A percentile compares a stretch with the other conserved stretches of the same genome.
Conservation (phyloP, 1,284 basidiomycete species). For the Sanguinoderma infundibulare region DNA sequence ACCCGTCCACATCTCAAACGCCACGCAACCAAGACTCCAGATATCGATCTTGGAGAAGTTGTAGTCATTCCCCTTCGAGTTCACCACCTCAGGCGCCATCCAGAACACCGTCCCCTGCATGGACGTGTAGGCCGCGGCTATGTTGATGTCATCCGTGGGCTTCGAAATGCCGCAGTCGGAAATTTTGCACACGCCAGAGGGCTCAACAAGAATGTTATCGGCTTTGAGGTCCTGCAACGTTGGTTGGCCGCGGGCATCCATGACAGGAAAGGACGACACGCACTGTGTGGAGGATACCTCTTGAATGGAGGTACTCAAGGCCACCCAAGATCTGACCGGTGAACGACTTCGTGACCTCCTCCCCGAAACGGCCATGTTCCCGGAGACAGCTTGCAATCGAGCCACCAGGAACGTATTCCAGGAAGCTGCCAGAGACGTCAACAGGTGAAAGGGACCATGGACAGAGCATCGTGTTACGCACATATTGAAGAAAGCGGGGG, state of each 20-base stretch:
- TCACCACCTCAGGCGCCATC: constrained; percentile 99
- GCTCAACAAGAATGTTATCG: constrained; percentile 97
- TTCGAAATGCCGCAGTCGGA: constrained; percentile 98
- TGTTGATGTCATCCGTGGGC: constrained; percentile 85
- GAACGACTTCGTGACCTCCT: constrained; percentile 92
- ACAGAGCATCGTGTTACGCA: constrained; percentile 45
- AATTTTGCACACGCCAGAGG: constrained; percentile 94
- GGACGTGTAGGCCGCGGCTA: constrained; percentile 80
- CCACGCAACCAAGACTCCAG: constrained; percentile 97
- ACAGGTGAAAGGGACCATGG: not conserved
- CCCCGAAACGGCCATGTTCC: constrained; percentile 92
- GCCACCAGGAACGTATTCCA: constrained; percentile 98
- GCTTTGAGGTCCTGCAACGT: constrained; percentile 87
- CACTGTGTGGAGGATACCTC: constrained; percentile 91
- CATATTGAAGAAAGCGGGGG: constrained; percentile 91
- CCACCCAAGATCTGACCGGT: constrained; percentile 92
- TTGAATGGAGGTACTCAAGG: constrained; percentile 91
- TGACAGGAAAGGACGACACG: not conserved
- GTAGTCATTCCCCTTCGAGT: constrained; percentile 85
- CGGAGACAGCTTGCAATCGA: constrained; percentile 93
- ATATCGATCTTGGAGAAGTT: constrained; percentile 98
- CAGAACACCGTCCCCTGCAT: constrained; percentile 99
- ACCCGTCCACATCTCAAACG: constrained; percentile 98
- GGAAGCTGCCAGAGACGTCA: constrained; percentile 64
- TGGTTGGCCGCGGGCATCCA: constrained; percentile 6